These are phyloP conservation scores for Porphyrellus sp. DNA, from an alignment of 1,284 basidiomycete genomes.

Conservation along the genomic window DNA sequence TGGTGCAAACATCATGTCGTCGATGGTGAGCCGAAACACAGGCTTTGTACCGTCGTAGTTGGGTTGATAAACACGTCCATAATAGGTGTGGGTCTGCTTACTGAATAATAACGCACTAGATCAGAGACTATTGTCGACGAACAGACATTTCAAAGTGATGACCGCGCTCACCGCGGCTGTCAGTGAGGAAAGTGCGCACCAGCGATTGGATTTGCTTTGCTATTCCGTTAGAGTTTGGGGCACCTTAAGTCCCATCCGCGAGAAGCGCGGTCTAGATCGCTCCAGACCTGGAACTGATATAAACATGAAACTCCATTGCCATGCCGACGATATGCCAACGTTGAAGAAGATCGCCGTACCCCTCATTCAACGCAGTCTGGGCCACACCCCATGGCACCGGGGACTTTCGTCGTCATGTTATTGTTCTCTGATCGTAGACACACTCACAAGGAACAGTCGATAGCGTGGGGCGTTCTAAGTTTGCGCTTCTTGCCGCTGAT, in stretches of 20 bases:
- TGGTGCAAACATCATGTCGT: conserved; percentile 41
- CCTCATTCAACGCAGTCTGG: no score
- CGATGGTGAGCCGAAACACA: conserved; percentile 34
- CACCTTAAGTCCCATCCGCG: background rate
- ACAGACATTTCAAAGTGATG: no score
- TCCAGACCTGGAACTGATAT: background rate
- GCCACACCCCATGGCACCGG: no score
- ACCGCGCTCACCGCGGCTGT: no score
- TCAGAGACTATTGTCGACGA: no score
- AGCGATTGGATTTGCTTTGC: background rate
- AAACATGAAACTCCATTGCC: conserved; percentile 5
- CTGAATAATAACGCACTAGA: conserved; percentile 3
- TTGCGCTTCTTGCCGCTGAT: no score
- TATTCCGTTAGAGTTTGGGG: background rate
- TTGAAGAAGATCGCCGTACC: background rate
- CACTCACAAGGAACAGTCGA: no score
- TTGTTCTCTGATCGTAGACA: no score
- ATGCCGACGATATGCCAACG: conserved; percentile 11
- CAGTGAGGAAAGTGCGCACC: background rate
- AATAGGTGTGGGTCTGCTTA: conserved; percentile 28
- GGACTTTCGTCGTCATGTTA: no score
- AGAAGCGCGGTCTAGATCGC: conserved; percentile 1
- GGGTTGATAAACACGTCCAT: background rate
- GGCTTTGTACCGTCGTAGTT: background rate
- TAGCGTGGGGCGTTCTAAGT: no score